Percentiles rank a stretch among this genome's conserved stretches.
These are phyloP conservation scores for Thelonectria blattea DNA, from an alignment of 2,329 filamentous ascomycete species.

Conservation along the genomic window DNA sequence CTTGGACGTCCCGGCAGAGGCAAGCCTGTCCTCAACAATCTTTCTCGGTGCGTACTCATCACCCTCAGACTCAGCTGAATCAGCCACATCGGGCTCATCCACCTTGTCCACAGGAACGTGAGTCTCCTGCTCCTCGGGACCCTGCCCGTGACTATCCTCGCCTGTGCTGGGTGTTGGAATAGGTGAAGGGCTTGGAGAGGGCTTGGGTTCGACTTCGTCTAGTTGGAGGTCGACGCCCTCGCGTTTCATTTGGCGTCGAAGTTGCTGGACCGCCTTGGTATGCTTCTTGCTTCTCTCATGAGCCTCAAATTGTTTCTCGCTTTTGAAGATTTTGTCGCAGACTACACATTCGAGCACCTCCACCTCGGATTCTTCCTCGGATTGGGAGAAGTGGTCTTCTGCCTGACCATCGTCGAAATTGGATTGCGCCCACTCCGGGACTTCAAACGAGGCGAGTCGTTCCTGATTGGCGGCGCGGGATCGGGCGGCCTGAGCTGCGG, in stretches of 20 bases:
- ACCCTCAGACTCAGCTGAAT: constrained; percentile 29
- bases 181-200: neutral
- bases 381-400: constrained; percentile 67
- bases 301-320: constrained; percentile 86
- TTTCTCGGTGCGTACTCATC: constrained; percentile 57
- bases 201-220: constrained; percentile 27
- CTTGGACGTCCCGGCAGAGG: constrained; percentile 16
- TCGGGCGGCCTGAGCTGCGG: constrained; percentile 82
- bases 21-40: constrained; percentile 50
- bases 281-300: constrained; percentile 99
- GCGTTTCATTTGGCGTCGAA: constrained; percentile 82
- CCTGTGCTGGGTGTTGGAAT: neutral
- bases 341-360: constrained; percentile 75
- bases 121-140: neutral
- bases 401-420: constrained; percentile 57
- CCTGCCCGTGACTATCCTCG: neutral
- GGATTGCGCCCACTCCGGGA: constrained; percentile 78
- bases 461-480: constrained; percentile 82
- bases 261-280: constrained; percentile 79
- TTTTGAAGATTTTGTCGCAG: constrained; percentile 84
- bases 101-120: neutral
- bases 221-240: constrained; percentile 72
- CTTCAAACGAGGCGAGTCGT: constrained; percentile 67
- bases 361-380: constrained; percentile 58
- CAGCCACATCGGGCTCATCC: constrained; percentile 11